Evolutionary conservation across 352 stramenopile genomes (phyloP), one percentile per base, ranked within the genome.

Genomic region (Globisporangium acanthophoron): DNA sequence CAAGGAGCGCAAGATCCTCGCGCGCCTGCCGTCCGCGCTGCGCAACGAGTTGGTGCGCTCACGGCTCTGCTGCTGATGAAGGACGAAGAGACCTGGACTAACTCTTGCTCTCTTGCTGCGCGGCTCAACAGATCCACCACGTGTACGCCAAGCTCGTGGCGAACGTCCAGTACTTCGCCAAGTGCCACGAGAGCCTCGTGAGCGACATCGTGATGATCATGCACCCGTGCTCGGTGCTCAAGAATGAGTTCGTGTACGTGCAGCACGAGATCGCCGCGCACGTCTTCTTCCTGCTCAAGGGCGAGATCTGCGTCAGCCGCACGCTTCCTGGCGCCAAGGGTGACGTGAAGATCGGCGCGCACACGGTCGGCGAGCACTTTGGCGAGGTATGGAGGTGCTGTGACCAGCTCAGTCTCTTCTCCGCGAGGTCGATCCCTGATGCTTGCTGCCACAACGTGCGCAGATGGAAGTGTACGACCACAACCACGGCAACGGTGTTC

Each of bases 191-290:
- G 54, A 90, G 74, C 21, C 70, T 94, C 21, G 70, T 94, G 33
- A 94, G 82, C 48, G 82, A 92, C 54, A 88, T 94, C n/a, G 82
- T 90, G 40, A 82, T 92, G 69, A 69, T 65, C 37, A 90, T 94
- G 82, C 65, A 76, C 7, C 85, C 85, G n/a, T 94, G 88, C 54
- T 72, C 72, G 11, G 76, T 82, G 31, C 51, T 91, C 18, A 87
- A 87, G 43, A 80, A 92, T 55, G 82, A 94, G 56, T 90, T 80
- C 45, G 69, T 92, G 11, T 94, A 80, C 48, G 71, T 83, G 18
- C 82, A 94, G 57, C 78, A 90, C 61, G 85, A 94, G 52, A 92
- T 94, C 54, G 85, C 85, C 1, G 80, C 80, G 3, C 85, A 94
- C 46, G 80, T 94, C 11, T 94, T 91, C 62, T 94, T 94, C 24